Conservation (phyloP, 495 filamentous ascomycete genomes). For the Extremus antarcticus region DNA sequence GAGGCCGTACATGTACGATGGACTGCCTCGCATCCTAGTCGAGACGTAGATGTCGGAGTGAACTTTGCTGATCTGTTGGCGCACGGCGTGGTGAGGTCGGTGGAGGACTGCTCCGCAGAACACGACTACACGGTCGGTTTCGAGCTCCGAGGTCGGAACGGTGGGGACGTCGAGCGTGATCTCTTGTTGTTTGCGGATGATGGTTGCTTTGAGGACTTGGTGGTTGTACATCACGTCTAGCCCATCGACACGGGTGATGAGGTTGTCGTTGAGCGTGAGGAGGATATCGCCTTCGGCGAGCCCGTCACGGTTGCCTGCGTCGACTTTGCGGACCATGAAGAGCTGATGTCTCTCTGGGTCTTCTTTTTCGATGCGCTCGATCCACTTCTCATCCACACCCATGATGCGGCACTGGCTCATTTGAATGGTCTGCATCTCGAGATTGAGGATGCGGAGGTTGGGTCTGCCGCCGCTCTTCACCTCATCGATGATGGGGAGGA, state of each 20-base stretch:
- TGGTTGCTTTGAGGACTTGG: slow-evolving; percentile 67
- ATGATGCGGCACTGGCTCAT: slow-evolving; percentile 98
- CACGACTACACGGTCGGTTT: slow-evolving; percentile 80
- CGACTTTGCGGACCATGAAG: slow-evolving; percentile 95
- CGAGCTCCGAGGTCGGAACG: slow-evolving; percentile 77
- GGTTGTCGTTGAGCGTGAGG: slow-evolving; percentile 76
- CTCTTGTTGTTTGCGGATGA: slow-evolving; percentile 79
- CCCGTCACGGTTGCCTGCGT: slow-evolving; percentile 51
- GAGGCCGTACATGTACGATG: slow-evolving; percentile 84
- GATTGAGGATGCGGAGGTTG: slow-evolving; percentile 75
- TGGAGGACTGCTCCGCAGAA: slow-evolving; percentile 95
- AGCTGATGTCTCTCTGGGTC: slow-evolving; percentile 89
- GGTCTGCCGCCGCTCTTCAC: slow-evolving; percentile 71
- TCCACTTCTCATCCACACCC: slow-evolving; percentile 95
- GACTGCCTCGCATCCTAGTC: slow-evolving; percentile 60
- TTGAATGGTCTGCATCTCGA: slow-evolving; percentile 88
- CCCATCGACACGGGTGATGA: slow-evolving; percentile 86
- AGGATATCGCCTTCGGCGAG: slow-evolving; percentile 90
- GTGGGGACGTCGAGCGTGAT: slow-evolving; percentile 70
- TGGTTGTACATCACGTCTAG: slow-evolving; percentile 94
- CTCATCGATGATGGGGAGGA: slow-evolving; percentile 74
- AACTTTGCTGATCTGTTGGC: slow-evolving; percentile 94
- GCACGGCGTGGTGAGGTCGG: slow-evolving; percentile 86
- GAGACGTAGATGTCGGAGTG: slow-evolving; percentile 96
- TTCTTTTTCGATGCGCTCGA: slow-evolving; percentile 69